These are phyloP conservation scores for Ogataea pilisensis DNA, from an alignment of 805 yeast species.

Conservation along the genomic window DNA sequence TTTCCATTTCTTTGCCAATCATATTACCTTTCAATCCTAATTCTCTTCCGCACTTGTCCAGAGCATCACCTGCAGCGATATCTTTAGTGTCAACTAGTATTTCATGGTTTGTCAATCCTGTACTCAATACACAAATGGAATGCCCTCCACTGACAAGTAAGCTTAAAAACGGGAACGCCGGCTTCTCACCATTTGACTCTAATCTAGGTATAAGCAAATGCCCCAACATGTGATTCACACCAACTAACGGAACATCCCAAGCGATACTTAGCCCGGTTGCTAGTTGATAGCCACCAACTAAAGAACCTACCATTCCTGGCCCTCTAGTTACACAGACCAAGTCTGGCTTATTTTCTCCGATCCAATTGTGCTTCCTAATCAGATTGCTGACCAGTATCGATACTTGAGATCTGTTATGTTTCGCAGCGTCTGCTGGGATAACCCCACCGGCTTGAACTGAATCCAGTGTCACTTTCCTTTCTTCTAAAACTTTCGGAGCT, in stretches of 20 bases:
- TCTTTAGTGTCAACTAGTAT: slow-evolving; percentile 74
- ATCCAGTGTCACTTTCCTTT: slow-evolving; percentile 61
- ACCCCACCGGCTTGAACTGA: slow-evolving; percentile 76
- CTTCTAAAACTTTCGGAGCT: slow-evolving; percentile 51
- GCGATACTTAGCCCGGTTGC: slow-evolving; percentile 85
- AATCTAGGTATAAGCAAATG: slow-evolving; percentile 71
- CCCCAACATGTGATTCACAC: slow-evolving; percentile 96
- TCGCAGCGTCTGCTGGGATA: slow-evolving; percentile 78
- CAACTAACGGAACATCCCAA: slow-evolving; percentile 72
- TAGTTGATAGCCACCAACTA: slow-evolving; percentile 75
- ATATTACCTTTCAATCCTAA: slow-evolving; percentile 76
- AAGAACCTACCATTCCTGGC: slow-evolving; percentile 93
- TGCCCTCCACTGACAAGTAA: slow-evolving; percentile 92
- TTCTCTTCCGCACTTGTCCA: slow-evolving; percentile 89
- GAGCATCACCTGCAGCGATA: slow-evolving; percentile 88
- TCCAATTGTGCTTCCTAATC: slow-evolving; percentile 34
- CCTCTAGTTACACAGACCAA: slow-evolving; percentile 89
- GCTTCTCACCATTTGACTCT: slow-evolving; percentile 37
- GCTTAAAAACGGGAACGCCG: slow-evolving; percentile 66
- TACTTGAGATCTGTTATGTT: slow-evolving; percentile 64
- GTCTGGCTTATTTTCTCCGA: slow-evolving; percentile 45
- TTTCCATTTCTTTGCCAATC: slow-evolving; percentile 82
- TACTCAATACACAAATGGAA: slow-evolving; percentile 76
- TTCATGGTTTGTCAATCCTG: slow-evolving; percentile 59
- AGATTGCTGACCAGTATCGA: slow-evolving; percentile 48